Conservation (phyloP, 169 alveolate genomes). For the Perkinsus chesapeaki region DNA sequence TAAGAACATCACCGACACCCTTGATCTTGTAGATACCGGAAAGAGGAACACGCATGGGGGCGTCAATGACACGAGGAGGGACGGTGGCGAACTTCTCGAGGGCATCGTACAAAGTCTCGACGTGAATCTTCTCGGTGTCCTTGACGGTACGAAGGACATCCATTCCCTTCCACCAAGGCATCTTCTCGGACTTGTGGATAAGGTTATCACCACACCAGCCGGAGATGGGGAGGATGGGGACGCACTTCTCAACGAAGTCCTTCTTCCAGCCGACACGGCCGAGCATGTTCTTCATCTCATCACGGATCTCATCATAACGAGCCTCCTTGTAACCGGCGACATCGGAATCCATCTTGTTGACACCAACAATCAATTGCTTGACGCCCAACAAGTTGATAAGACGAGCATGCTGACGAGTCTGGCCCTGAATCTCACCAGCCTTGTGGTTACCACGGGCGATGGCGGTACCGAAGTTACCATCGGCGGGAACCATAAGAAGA, state of each 20-base stretch:
- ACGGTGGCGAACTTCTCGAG: slow-evolving; percentile 85
- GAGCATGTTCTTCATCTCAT: slow-evolving; percentile 87
- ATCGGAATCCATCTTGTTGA: slow-evolving; percentile 97
- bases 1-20: slow-evolving; percentile 99
- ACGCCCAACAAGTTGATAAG: slow-evolving; percentile 98
- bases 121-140: neutral
- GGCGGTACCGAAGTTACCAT: slow-evolving; percentile 37
- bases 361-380: slow-evolving; percentile 94
- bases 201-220: slow-evolving; percentile 97
- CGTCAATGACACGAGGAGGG: slow-evolving; percentile 93
- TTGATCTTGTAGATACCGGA: slow-evolving; percentile 97
- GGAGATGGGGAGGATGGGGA: slow-evolving; percentile 95
- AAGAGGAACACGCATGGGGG: slow-evolving; percentile 94
- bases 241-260: slow-evolving; percentile 65
- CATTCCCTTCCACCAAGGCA: slow-evolving; percentile 95
- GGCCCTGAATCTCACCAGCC: slow-evolving; percentile 63
- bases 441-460: slow-evolving; percentile 5
- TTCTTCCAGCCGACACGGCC: slow-evolving; percentile 95
- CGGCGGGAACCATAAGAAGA: slow-evolving; percentile 93
- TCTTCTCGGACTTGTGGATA: slow-evolving; percentile 86
- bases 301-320: slow-evolving; percentile 90
- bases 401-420: slow-evolving; percentile 97
- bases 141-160: neutral
- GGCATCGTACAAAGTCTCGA: slow-evolving; percentile 87
- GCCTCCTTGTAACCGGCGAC: slow-evolving; percentile 74